Conservation (phyloP, 495 filamentous ascomycete genomes). For the Penicillium cosmopolitanum region DNA sequence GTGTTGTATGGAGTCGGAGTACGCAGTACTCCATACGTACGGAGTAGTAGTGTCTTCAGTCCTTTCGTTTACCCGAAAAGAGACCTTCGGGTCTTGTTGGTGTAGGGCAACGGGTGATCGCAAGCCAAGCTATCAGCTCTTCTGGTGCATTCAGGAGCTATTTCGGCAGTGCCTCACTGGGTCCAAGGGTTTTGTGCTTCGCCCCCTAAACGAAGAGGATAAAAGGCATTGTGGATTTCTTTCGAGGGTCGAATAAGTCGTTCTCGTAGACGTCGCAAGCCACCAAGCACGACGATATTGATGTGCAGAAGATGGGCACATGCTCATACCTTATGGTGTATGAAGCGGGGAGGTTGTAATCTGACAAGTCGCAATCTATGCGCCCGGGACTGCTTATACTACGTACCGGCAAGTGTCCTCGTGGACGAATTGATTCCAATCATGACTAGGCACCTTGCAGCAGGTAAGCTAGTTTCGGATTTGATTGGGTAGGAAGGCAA, state of each 20-base stretch:
- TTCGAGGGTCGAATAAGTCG: background rate
- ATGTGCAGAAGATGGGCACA: constrained; percentile 18
- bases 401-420: constrained; percentile 20
- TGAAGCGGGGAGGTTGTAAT: constrained; percentile 8
- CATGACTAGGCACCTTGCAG: constrained; percentile 36
- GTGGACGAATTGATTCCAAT: constrained; percentile 33
- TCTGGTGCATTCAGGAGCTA: background rate
- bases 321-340: constrained; percentile 14
- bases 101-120: constrained; percentile 18
- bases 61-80: constrained; percentile 1
- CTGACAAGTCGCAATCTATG: constrained; percentile 18
- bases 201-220: background rate
- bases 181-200: background rate
- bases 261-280: background rate
- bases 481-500: constrained; percentile 21
- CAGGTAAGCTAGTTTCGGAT: constrained; percentile 11
- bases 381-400: constrained; percentile 2
- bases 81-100: constrained; percentile 9
- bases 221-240: background rate
- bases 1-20: background rate
- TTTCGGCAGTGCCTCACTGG: constrained; percentile 8
- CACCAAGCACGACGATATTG: constrained; percentile 12
- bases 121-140: constrained; percentile 21
- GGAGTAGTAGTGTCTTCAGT: background rate
- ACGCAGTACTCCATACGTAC: background rate